Conservation (phyloP, 495 filamentous ascomycete species). For the Haplographium delicatum region DNA sequence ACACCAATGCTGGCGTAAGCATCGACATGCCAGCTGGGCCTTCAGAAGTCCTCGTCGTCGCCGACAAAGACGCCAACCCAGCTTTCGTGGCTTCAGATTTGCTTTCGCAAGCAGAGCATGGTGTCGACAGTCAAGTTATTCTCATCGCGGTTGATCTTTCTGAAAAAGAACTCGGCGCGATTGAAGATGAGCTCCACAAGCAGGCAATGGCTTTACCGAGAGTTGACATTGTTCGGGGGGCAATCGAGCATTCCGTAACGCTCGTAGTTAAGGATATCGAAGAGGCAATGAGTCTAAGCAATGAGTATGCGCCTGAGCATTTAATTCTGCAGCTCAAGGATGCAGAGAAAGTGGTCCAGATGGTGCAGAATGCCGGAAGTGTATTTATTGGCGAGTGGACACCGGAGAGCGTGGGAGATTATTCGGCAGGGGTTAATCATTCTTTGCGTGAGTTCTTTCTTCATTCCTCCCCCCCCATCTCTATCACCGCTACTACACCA, state of each 20-base stretch:
- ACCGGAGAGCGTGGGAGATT: slow-evolving; percentile 94
- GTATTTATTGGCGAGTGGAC: slow-evolving; percentile 96
- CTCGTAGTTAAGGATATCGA: slow-evolving; percentile 72
- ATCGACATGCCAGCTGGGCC: slow-evolving; percentile 99
- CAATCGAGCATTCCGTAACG: slow-evolving; percentile 86
- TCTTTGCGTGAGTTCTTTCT: slow-evolving; percentile 71
- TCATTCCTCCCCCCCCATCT: slow-evolving; percentile 8
- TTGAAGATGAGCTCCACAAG: slow-evolving; percentile 83
- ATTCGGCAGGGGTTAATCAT: slow-evolving; percentile 96
- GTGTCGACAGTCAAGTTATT: slow-evolving; percentile 90
- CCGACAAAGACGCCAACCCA: slow-evolving; percentile 85
- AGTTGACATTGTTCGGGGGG: slow-evolving; percentile 88
- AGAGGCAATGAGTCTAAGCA: slow-evolving; percentile 84
- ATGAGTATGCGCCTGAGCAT: slow-evolving; percentile 96
- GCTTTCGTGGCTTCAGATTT: slow-evolving; percentile 95
- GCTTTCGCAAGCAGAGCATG: slow-evolving; percentile 93
- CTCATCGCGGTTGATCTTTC: slow-evolving; percentile 78
- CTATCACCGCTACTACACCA: too few relatives aligned
- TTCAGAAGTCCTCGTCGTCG: slow-evolving; percentile 92
- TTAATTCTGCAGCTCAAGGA: slow-evolving; percentile 84
- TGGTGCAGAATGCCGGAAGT: slow-evolving; percentile 91
- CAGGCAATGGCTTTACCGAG: slow-evolving; percentile 87
- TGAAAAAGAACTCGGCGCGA: slow-evolving; percentile 64
- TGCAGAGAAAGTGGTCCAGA: slow-evolving; percentile 62
- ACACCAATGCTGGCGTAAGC: slow-evolving; percentile 87